Percentiles rank a stretch among this genome's conserved stretches.
Evolutionary conservation across 345 rosid genomes (phyloP).

Genomic region (Linum trigynum): DNA sequence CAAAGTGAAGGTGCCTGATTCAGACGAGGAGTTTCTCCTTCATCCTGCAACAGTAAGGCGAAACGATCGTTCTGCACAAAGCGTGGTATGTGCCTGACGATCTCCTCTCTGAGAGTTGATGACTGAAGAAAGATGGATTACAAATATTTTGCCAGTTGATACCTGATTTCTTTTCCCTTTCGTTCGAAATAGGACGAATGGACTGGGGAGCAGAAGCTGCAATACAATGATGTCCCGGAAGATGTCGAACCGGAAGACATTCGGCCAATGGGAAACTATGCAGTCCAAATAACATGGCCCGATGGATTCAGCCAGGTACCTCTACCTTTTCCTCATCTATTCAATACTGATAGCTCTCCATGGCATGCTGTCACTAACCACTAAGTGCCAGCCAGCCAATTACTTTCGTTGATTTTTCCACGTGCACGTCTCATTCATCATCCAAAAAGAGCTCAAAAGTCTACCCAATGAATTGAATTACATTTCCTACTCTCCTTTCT

Average conservation of each 20-base stretch:
- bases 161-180: not conserved
- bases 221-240: conserved; percentile 61
- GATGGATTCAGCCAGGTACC: conserved; percentile 86
- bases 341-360: not conserved
- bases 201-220: conserved; percentile 86
- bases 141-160: no score
- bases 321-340: not conserved
- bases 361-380: not conserved
- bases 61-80: conserved; percentile 83
- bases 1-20: conserved; percentile 77
- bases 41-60: conserved; percentile 95
- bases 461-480: no score
- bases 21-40: conserved; percentile 80
- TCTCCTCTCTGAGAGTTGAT: not conserved
- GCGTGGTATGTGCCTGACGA: conserved; percentile 55
- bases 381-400: not conserved
- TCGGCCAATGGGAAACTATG: conserved; percentile 94
- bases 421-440: no score
- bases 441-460: no score
- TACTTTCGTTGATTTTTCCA: not conserved
- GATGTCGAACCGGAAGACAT: conserved; percentile 87
- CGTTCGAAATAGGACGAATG: conserved; percentile 62
- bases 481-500: no score
- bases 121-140: no score
- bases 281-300: conserved; percentile 91